Evolutionary conservation across 2,329 filamentous ascomycete genomes (phyloP).

Genomic region (Sporothrix brasiliensis): DNA sequence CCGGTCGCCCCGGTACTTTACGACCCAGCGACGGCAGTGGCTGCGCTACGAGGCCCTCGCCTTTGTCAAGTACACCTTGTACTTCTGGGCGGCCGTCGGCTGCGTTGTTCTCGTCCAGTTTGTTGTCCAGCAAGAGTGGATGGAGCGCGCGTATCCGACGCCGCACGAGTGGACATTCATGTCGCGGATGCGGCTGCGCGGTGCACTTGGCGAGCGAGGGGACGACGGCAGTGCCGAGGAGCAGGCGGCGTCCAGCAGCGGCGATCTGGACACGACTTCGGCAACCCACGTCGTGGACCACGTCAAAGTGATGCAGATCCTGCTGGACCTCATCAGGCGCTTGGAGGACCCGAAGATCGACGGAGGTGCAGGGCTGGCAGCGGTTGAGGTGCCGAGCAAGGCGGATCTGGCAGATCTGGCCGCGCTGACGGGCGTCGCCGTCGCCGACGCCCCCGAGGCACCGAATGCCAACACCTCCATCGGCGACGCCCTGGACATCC

Average conservation of each 20-base stretch:
- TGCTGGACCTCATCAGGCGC: conserved; percentile 62
- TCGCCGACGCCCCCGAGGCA: neutral
- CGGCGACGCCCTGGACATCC: conserved; percentile 62
- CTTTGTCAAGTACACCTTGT: conserved; percentile 67
- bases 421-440: neutral
- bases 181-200: conserved; percentile 68
- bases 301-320: conserved; percentile 64
- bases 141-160: conserved; percentile 77
- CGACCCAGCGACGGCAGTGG: conserved; percentile 74
- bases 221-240: conserved; percentile 49
- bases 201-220: conserved; percentile 63
- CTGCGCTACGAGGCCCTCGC: conserved; percentile 71
- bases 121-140: conserved; percentile 70
- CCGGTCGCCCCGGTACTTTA: conserved; percentile 66
- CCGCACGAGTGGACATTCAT: conserved; percentile 79
- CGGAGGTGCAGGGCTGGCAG: conserved; percentile 62
- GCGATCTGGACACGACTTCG: conserved; percentile 6
- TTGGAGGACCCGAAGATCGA: conserved; percentile 71
- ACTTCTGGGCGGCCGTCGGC: conserved; percentile 65
- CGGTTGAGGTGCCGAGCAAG: neutral
- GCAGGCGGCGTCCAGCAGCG: neutral
- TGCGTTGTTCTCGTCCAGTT: conserved; percentile 64
- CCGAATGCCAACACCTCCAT: neutral
- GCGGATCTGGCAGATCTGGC: neutral
- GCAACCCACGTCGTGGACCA: conserved; percentile 63